A percentile compares a stretch with the other conserved stretches of the same genome.
Conservation (phyloP, 495 filamentous ascomycete species). For the Xylaria cubensis region DNA sequence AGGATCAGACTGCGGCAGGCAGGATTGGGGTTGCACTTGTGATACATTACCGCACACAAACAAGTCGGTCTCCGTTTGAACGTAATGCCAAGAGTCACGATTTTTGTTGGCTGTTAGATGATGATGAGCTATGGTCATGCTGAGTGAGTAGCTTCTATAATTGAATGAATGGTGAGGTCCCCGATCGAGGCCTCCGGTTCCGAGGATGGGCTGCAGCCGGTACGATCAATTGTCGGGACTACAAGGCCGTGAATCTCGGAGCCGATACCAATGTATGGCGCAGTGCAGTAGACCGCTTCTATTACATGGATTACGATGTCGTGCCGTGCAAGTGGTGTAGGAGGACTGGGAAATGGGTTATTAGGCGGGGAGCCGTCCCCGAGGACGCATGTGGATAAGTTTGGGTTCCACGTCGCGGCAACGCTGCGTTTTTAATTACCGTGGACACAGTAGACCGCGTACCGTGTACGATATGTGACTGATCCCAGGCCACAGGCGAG, state of each 20-base stretch:
- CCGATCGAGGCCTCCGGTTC: neutral
- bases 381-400: neutral
- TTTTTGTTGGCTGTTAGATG: neutral
- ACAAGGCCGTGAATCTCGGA: slow-evolving; percentile 6
- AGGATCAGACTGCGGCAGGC: neutral
- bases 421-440: slow-evolving; percentile 4
- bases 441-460: neutral
- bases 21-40: neutral
- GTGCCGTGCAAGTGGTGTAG: neutral
- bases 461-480: slow-evolving; percentile 9
- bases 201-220: neutral
- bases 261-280: neutral
- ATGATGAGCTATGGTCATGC: neutral
- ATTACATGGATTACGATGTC: slow-evolving; percentile 2
- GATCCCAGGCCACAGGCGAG: neutral
- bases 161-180: neutral
- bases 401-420: slow-evolving; percentile 5
- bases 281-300: neutral
- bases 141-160: neutral
- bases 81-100: neutral
- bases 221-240: slow-evolving; percentile 13
- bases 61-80: slow-evolving; percentile 3
- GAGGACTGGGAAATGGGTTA: neutral
- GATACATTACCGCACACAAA: neutral
- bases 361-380: slow-evolving; percentile 18